phyloP scores from a whole-genome alignment of 306 rosid species.

The Oxytropis ochrocephala region DNA sequence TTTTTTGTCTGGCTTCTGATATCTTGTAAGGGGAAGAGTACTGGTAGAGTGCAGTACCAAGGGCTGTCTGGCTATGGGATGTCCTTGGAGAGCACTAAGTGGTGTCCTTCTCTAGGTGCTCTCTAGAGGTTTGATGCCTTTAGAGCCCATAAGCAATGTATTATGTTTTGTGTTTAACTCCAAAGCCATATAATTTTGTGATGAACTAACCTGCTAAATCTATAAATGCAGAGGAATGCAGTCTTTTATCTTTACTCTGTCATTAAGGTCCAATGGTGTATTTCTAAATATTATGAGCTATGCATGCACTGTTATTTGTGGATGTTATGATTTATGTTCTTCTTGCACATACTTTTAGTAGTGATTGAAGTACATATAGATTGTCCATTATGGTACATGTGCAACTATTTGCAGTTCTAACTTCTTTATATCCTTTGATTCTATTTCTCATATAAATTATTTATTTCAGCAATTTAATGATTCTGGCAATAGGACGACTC shows the following conservation, averaged over 20 bases:
- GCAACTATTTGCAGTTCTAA: not conserved
- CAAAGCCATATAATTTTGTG: not conserved
- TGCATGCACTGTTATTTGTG: not conserved
- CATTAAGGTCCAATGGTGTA: not conserved
- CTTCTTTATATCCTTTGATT: conserved; percentile 3
- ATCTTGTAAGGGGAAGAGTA: not conserved
- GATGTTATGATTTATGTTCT: not conserved
- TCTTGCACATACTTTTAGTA: not conserved
- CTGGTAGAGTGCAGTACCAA: not conserved
- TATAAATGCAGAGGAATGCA: not conserved
- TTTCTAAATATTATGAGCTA: not conserved
- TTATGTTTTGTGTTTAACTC: not conserved
- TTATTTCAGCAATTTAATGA: conserved; percentile 53
- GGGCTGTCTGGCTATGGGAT: not conserved
- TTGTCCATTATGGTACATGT: not conserved
- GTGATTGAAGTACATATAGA: not conserved
- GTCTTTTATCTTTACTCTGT: not conserved
- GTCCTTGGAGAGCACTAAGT: not conserved
- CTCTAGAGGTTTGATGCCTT: not conserved
- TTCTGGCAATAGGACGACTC: conserved; percentile 43
- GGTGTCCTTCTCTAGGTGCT: not conserved
- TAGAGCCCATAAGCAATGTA: not conserved
- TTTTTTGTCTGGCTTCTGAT: not conserved
- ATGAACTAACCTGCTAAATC: not conserved
- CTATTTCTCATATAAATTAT: not conserved